A percentile compares a stretch with the other conserved stretches of the same genome.
Conservation (phyloP, 352 stramenopile genomes). For the Thalassiosira ordinaria region DNA sequence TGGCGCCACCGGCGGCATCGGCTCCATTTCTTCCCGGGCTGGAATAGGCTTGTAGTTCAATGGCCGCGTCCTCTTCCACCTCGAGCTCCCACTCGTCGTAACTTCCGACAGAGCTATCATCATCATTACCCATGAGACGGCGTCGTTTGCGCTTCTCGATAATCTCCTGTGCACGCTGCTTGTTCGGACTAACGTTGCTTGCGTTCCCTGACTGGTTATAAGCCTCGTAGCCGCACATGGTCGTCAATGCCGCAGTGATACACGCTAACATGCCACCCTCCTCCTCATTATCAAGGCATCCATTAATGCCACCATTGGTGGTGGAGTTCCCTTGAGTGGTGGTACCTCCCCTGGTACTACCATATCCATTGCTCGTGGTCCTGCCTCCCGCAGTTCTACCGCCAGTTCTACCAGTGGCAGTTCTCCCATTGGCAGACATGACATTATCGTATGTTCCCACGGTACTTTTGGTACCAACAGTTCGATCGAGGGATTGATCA, state of each 20-base stretch:
- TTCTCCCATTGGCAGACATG: background rate
- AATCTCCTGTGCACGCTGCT: conserved; percentile 16
- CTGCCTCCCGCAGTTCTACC: background rate
- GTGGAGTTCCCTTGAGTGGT: background rate
- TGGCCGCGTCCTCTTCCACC: conserved; percentile 46
- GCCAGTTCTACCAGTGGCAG: background rate
- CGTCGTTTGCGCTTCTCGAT: conserved; percentile 6
- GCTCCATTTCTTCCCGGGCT: background rate
- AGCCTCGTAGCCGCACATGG: conserved; percentile 41
- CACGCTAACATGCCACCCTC: conserved; percentile 39
- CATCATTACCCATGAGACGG: background rate
- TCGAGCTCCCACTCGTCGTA: background rate
- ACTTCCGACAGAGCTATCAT: background rate
- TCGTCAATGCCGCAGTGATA: conserved; percentile 36
- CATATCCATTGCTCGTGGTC: background rate
- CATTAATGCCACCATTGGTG: background rate
- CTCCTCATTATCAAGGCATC: conserved; percentile 27
- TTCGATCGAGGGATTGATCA: conserved; percentile 16
- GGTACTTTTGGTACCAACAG: background rate
- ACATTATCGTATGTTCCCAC: background rate
- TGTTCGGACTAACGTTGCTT: conserved; percentile 1
- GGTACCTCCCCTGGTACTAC: background rate
- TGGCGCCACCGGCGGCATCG: background rate
- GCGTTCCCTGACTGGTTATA: too few relatives aligned
- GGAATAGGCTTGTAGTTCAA: conserved; percentile 52